A percentile compares a stretch with the other conserved stretches of the same genome.
phyloP scores from a whole-genome alignment of 495 filamentous ascomycete genomes.

The Aspergillus asperescens region DNA sequence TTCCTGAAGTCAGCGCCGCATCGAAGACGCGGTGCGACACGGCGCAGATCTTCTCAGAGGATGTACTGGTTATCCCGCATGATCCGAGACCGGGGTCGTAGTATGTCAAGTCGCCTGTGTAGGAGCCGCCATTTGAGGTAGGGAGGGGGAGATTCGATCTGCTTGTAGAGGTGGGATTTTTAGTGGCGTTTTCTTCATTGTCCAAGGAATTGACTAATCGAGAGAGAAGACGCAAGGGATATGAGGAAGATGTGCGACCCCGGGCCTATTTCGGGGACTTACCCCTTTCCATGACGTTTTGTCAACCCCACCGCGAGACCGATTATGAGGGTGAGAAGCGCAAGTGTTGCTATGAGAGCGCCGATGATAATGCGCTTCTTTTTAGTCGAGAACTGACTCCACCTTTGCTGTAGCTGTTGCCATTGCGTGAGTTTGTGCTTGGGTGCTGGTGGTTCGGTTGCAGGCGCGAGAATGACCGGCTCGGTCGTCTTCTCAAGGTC shows the following conservation, averaged over 20 bases:
- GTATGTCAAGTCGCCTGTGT: constrained; percentile 66
- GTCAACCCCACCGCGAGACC: constrained; percentile 52
- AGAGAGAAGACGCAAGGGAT: neutral
- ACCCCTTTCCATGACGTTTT: constrained; percentile 17
- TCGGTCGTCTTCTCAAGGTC: constrained; percentile 5
- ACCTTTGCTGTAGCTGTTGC: neutral
- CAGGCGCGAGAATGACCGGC: neutral
- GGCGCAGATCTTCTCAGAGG: constrained; percentile 55
- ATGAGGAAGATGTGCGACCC: neutral
- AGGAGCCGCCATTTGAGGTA: constrained; percentile 40
- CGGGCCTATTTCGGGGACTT: neutral
- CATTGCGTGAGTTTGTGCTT: constrained; percentile 2
- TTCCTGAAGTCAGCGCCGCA: constrained; percentile 44
- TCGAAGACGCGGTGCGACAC: constrained; percentile 66
- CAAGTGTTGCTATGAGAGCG: constrained; percentile 24
- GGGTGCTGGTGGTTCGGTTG: neutral
- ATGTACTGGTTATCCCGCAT: constrained; percentile 55
- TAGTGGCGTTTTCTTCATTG: constrained; percentile 5
- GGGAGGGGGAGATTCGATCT: constrained; percentile 52
- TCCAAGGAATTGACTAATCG: neutral
- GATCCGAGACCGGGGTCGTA: constrained; percentile 64
- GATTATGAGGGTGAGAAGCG: constrained; percentile 48
- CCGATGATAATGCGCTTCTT: constrained; percentile 24
- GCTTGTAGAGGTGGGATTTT: neutral
- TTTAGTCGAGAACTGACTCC: constrained; percentile 14